Evolutionary conservation across 2,329 filamentous ascomycete species (phyloP), one percentile per base, ranked within the genome.

Genomic region (Exophiala sp.): DNA sequence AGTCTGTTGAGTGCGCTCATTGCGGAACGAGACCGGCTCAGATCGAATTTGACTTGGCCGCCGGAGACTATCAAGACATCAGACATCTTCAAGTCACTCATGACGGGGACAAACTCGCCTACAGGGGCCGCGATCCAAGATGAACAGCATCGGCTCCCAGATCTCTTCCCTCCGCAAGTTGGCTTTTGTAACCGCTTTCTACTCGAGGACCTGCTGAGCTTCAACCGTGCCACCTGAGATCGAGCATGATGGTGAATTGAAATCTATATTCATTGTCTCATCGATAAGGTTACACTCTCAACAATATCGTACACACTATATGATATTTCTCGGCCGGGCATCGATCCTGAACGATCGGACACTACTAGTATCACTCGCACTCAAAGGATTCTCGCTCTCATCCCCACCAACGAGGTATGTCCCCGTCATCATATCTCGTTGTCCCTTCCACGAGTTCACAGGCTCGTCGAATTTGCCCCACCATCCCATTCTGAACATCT

Each of bases 401-500:
- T 18, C 39, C 12, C 39, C 33, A 6, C 14, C n/a, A n/a, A 21
- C 33, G 9, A 16, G 10, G 18, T 24, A 24, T 29, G 16, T 3
- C 8, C 18, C 14, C 10, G 7, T 20, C 29, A 18, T 24, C 24
- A 39, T 20, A 42, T 21, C 39, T 33, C 18, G 41, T 33, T 47
- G 20, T 35, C 34, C 29, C 20, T n/a, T 44, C 50, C 47, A 51
- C 9, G 48, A 40, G 9, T 58, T 48, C 34, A 40, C 35, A 10
- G 55, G 55, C 35, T 58, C 43, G 20, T 58, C 36, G 42, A 52
- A 52, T 35, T 55, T 55, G 35, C 55, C 33, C 57, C 57, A 60
- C 50, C 51, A 60, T 21, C 57, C 57, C 57, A 60, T 60, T 8
- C 54, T 24, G 41, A 60, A 60, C 50, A 54, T 55, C 46, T 60